Percentiles rank a stretch among this genome's conserved stretches.
phyloP scores from a whole-genome alignment of 2,329 filamentous ascomycete genomes.

The Ophiostoma triangulosporum region DNA sequence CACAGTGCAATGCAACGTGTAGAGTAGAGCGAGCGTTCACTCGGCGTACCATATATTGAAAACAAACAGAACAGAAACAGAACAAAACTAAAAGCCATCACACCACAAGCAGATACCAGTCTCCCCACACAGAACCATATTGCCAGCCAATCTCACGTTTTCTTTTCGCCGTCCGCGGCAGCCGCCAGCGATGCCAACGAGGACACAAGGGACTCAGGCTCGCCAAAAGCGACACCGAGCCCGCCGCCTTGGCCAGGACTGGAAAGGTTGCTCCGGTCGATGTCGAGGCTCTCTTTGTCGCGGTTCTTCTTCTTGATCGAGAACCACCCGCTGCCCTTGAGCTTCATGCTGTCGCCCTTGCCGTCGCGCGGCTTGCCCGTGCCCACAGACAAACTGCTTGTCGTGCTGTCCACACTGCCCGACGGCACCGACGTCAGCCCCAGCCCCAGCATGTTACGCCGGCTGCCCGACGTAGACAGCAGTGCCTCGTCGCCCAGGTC shows the following conservation, averaged over 20 bases:
- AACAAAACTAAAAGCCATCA: not conserved
- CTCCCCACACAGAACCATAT: not conserved
- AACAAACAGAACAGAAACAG: not conserved
- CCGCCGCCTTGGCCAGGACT: not conserved
- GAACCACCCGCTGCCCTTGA: constrained; percentile 31
- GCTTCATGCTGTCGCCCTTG: constrained; percentile 26
- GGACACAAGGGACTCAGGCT: constrained; percentile 11
- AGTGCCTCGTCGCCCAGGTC: constrained; percentile 33
- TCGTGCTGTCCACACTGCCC: not conserved
- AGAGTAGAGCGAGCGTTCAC: not conserved
- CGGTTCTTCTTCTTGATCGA: constrained; percentile 48
- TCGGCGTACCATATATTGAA: not conserved
- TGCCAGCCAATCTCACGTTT: not conserved
- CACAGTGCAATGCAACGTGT: not conserved
- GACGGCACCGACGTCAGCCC: not conserved
- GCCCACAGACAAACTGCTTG: constrained; percentile 42
- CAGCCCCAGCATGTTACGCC: constrained; percentile 18
- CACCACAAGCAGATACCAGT: not conserved
- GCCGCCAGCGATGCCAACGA: constrained; percentile 6
- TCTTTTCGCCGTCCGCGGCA: constrained; percentile 6
- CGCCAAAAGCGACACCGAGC: not conserved
- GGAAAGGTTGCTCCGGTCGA: constrained; percentile 26
- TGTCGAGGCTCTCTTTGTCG: constrained; percentile 42
- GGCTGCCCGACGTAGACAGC: constrained; percentile 9
- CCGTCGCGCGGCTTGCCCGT: constrained; percentile 27